Conservation (phyloP, 176 grass and related monocot species). For the bread wheat (Triticum aestivum) region DNA sequence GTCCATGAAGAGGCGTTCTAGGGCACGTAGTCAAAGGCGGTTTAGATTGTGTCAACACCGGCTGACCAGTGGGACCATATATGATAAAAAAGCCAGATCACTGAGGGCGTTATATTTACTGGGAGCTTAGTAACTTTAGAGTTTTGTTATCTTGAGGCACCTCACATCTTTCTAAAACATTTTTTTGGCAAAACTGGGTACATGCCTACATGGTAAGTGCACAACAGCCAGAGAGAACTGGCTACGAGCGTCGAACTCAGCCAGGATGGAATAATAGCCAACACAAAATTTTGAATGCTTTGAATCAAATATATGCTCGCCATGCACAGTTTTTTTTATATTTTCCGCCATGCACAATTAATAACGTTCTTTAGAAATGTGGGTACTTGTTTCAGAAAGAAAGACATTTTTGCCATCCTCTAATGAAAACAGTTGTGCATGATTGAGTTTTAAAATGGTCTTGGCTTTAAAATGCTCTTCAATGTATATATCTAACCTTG, state of each 20-base stretch:
- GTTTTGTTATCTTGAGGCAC: background rate
- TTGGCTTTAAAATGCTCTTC: background rate
- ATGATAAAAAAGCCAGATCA: too few species aligned
- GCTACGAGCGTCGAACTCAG: background rate
- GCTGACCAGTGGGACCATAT: too few species aligned
- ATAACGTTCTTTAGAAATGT: constrained; percentile 5
- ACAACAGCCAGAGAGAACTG: background rate
- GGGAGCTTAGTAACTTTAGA: too few species aligned
- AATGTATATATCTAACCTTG: background rate
- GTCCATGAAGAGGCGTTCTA: too few species aligned
- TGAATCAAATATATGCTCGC: background rate
- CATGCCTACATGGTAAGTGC: too few species aligned
- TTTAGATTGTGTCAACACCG: too few species aligned
- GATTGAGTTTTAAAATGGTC: background rate
- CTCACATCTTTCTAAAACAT: constrained; percentile 19
- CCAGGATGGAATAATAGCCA: background rate
- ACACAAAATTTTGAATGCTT: background rate
- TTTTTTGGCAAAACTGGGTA: background rate
- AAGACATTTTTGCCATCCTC: background rate
- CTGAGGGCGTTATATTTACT: too few species aligned
- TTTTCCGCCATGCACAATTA: background rate
- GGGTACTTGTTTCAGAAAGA: background rate
- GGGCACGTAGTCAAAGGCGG: too few species aligned
- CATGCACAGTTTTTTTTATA: too few species aligned
- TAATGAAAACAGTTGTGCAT: background rate